Percentiles rank a stretch among this genome's conserved stretches.
Conservation (phyloP, 768 basidiomycete species). For the Boletus reticuloceps region DNA sequence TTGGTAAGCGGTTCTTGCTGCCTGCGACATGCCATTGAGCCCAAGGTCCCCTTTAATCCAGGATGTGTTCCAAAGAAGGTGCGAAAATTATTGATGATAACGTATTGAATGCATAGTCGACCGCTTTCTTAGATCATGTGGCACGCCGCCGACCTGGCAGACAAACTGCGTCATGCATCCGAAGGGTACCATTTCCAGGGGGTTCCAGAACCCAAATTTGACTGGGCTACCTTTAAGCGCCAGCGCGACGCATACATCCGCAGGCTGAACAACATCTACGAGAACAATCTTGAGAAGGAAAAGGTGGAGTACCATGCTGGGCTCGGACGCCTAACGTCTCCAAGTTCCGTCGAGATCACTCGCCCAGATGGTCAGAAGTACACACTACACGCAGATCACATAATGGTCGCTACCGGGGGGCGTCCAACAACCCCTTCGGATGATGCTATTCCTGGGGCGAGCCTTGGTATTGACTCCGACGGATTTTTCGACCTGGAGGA, state of each 20-base stretch:
- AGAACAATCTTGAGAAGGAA: conserved; percentile 83
- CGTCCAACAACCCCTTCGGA: conserved; percentile 78
- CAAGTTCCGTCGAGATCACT: conserved; percentile 71
- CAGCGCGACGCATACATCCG: conserved; percentile 96
- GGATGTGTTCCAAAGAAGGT: conserved; percentile 99
- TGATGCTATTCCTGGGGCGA: conserved; percentile 82
- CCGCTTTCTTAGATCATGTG: conserved; percentile 79
- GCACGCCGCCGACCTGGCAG: conserved; percentile 89
- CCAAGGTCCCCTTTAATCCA: conserved; percentile 28
- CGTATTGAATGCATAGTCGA: not conserved
- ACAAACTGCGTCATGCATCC: conserved; percentile 75
- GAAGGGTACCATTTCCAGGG: conserved; percentile 73
- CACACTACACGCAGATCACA: conserved; percentile 68
- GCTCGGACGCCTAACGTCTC: conserved; percentile 66
- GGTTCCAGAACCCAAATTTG: conserved; percentile 58
- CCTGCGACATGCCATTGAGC: not conserved
- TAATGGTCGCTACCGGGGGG: conserved; percentile 87
- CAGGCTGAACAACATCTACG: conserved; percentile 88
- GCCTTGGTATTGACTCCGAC: conserved; percentile 88
- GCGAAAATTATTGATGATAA: not conserved
- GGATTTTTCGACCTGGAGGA: conserved; percentile 92
- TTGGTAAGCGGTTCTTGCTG: conserved; percentile 55
- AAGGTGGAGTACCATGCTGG: conserved; percentile 86
- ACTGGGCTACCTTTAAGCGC: conserved; percentile 89
- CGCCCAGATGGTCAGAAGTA: conserved; percentile 67